A percentile compares a stretch with the other conserved stretches of the same genome.
Evolutionary conservation across 202 grass and related monocot species (phyloP).

Genomic region (Brachypodium distachyon): DNA sequence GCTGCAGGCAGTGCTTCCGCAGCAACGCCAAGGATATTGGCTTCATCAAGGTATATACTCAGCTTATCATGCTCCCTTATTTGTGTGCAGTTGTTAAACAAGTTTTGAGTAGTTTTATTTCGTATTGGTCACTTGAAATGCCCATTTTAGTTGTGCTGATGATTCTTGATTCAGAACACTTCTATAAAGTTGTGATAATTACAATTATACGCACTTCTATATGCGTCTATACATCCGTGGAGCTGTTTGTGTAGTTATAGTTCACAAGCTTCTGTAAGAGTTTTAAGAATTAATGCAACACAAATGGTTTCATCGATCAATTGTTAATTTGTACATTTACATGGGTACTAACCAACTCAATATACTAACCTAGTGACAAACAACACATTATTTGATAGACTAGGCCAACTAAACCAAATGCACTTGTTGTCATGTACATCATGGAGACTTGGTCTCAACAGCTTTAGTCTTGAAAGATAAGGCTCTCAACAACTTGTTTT

Average conservation of each 20-base stretch:
- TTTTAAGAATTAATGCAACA: no score
- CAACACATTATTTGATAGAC: no score
- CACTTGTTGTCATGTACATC: no score
- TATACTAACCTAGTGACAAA: no score
- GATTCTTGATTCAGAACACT: neutral
- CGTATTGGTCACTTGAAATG: neutral
- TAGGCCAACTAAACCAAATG: no score
- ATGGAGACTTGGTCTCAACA: no score
- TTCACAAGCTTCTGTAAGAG: neutral
- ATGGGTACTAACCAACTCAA: no score
- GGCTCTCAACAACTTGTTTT: neutral
- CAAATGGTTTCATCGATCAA: no score
- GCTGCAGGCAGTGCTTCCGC: conserved; percentile 87
- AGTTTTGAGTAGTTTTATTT: neutral
- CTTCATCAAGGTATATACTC: conserved; percentile 85
- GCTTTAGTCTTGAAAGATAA: no score
- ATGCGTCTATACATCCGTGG: no score
- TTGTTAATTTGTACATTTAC: no score
- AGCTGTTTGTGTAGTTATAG: neutral
- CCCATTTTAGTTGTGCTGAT: no score
- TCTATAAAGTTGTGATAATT: neutral
- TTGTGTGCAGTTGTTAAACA: neutral
- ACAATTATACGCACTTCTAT: neutral
- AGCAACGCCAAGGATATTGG: conserved; percentile 92
- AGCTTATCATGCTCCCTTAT: neutral